These are phyloP conservation scores for Metarhizium album DNA, from an alignment of 2,329 filamentous ascomycete species.

Conservation along the genomic window DNA sequence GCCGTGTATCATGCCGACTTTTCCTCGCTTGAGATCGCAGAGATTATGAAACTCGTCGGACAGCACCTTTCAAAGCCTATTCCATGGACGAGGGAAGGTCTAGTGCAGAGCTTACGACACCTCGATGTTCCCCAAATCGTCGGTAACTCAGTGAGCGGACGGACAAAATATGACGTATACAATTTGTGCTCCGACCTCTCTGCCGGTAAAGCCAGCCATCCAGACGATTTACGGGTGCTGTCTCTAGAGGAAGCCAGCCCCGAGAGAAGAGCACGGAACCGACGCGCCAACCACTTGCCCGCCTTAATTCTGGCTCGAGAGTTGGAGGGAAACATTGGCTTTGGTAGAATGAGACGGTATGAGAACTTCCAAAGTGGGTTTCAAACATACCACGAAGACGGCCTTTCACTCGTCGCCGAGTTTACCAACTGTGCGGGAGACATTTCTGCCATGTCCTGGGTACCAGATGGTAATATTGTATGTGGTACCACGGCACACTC, in stretches of 20 bases:
- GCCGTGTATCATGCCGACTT: constrained; percentile 37
- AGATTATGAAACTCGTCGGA: constrained; percentile 15
- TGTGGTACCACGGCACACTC: constrained; percentile 54
- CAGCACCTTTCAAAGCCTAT: constrained; percentile 8
- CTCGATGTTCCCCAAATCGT: constrained; percentile 16
- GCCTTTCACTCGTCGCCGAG: constrained; percentile 37
- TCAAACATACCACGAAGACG: constrained; percentile 37
- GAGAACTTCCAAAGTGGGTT: constrained; percentile 36
- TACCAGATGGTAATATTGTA: constrained; percentile 41
- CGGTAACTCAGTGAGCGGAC: constrained; percentile 12
- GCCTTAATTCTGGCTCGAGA: constrained; percentile 38
- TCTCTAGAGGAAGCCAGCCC: constrained; percentile 13
- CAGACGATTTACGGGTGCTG: constrained; percentile 12
- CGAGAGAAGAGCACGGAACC: constrained; percentile 5
- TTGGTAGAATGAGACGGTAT: constrained; percentile 29
- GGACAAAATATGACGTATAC: constrained; percentile 17
- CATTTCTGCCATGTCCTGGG: constrained; percentile 47
- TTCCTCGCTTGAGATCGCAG: constrained; percentile 23
- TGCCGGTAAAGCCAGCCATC: constrained; percentile 9
- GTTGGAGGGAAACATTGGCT: constrained; percentile 32
- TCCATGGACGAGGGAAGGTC: constrained; percentile 10
- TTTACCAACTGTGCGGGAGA: constrained; percentile 54
- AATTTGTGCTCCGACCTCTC: constrained; percentile 23
- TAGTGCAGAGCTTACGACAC: constrained; percentile 11
- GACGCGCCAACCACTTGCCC: constrained; percentile 19